phyloP scores from a whole-genome alignment of 2,329 filamentous ascomycete genomes.

The Juglanconis sp. region DNA sequence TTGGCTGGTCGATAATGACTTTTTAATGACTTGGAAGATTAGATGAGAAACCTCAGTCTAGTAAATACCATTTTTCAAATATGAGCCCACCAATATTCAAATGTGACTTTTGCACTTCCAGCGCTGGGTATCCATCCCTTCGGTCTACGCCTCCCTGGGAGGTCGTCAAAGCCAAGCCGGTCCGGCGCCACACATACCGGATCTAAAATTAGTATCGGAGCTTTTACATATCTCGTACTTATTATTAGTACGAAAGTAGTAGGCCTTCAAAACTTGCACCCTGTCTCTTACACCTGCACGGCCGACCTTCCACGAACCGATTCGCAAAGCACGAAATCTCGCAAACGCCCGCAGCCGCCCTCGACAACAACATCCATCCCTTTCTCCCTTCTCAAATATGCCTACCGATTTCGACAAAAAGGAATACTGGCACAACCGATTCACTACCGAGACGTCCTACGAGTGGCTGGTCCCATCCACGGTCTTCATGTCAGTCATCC shows the following conservation, averaged over 20 bases:
- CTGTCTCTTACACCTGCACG: no score
- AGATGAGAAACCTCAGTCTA: background rate
- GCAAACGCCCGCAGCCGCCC: no score
- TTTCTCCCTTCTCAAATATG: slow-evolving; percentile 2
- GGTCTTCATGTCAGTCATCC: slow-evolving; percentile 37
- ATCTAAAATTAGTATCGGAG: background rate
- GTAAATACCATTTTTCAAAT: background rate
- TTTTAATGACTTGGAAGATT: background rate
- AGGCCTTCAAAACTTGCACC: no score
- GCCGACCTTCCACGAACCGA: no score
- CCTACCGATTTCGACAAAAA: slow-evolving; percentile 44
- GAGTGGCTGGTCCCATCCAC: slow-evolving; percentile 46
- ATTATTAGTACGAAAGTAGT: background rate
- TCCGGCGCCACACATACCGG: no score
- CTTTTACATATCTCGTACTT: background rate
- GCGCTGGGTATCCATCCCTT: background rate
- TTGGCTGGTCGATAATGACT: background rate
- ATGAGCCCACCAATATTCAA: background rate
- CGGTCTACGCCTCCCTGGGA: background rate
- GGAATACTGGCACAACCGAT: slow-evolving; percentile 48
- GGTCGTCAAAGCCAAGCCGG: background rate
- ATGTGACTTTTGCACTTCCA: background rate
- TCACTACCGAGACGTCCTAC: slow-evolving; percentile 41
- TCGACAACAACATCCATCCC: no score
- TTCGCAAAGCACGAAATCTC: no score